Evolutionary conservation across 108 stramenopile genomes (phyloP), one percentile per base, ranked within the genome.

Genomic region (Parietichytrium sp.): DNA sequence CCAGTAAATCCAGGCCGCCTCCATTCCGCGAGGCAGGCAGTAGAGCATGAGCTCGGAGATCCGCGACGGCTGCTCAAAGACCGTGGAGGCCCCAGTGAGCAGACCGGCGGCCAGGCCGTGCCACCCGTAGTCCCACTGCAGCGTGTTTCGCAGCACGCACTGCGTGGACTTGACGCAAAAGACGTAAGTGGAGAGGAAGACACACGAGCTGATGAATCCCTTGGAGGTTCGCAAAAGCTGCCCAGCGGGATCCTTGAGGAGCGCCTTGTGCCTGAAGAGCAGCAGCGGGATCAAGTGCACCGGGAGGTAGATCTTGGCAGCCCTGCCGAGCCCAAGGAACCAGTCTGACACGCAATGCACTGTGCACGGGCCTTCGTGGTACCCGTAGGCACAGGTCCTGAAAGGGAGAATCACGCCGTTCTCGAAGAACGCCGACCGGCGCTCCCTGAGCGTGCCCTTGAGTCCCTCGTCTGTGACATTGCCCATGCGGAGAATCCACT

Each of bases 11-110:
- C 18, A 80, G 18, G 26, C 79, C 3, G 20, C 79, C 12, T 80
- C 79, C 30, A 80, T 29, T 7, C 29, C 49, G 29, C 51, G 50
- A 33, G 79, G 79, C 50, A 80, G 15, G 79, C 79, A 80, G 79
- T 80, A 80, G 45, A 80, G 79, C 79, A 80, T 80, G 10, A 80
- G 79, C 31, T 80, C 79, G 30, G 49, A 51, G n/a, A 51, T 51
- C 26, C 79, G 79, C 29, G 47, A 48, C 8, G 49, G 49, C 4
- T 25, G 12, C 79, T 80, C 79, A 25, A 80, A 51, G 18, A 30
- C 12, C 0, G 47, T 48, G 25, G 29, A 16, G 16, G 51, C 20
- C 4, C 29, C 29, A 31, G 49, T 51, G 25, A 80, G 79, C 51
- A 80, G 18, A 29, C 49, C 79, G 4, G 79, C 79, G 26, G 51